Percentiles rank a stretch among this genome's conserved stretches.
Evolutionary conservation across 176 grass and related monocot genomes (phyloP).

Genomic region (Puccinellia tenuiflora): DNA sequence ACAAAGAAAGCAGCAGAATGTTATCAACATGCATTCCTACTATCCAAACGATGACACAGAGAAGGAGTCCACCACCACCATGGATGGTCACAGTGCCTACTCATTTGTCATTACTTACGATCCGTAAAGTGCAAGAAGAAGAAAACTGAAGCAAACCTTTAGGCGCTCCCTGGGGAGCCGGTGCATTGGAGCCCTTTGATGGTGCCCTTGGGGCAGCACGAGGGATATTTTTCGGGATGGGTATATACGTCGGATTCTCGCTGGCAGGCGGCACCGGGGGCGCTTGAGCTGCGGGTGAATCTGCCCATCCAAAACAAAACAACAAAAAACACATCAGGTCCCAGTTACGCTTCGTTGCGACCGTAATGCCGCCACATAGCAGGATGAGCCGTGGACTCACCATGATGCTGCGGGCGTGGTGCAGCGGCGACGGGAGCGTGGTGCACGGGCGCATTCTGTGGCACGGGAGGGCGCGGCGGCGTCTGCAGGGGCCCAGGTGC

Average conservation of each 20-base stretch:
- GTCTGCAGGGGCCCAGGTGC: slow-evolving; percentile 33
- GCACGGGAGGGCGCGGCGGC: slow-evolving; percentile 26
- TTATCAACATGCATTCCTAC: neutral
- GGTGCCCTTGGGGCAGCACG: slow-evolving; percentile 47
- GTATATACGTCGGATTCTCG: slow-evolving; percentile 37
- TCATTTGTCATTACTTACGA: neutral
- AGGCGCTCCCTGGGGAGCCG: slow-evolving; percentile 24
- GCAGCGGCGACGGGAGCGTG: slow-evolving; percentile 3
- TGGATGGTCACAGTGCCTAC: neutral
- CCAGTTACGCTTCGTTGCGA: neutral
- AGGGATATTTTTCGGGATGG: slow-evolving; percentile 38
- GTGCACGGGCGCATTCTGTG: slow-evolving; percentile 43
- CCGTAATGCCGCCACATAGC: neutral
- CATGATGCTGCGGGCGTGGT: slow-evolving; percentile 36
- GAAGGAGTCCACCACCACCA: neutral
- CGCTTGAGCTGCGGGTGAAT: slow-evolving; percentile 8
- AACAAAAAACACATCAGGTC: neutral
- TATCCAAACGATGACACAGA: neutral
- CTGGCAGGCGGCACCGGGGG: neutral
- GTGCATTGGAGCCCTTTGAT: slow-evolving; percentile 30
- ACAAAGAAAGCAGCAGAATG: neutral
- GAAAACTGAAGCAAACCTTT: slow-evolving; percentile 26
- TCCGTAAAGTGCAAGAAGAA: neutral
- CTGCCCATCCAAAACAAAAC: slow-evolving; percentile 14
- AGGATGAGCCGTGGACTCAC: neutral